Evolutionary conservation across 108 stramenopile genomes (phyloP).

Genomic region (Pseudonitzschia delicatissima): DNA sequence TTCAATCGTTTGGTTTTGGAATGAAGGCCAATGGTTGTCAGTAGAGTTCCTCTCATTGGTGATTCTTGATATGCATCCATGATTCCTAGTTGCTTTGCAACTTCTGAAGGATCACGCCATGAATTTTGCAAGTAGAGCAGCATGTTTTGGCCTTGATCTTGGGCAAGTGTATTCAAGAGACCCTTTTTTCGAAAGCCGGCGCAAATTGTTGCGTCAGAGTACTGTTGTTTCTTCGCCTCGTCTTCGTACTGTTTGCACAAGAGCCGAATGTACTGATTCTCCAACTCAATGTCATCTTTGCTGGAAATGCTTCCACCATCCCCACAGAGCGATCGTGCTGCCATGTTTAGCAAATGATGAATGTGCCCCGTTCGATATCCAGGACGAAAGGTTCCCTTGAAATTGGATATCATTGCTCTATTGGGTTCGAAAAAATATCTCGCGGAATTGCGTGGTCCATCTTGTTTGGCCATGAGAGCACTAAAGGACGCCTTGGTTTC

Average conservation of each 20-base stretch:
- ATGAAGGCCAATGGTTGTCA: neutral
- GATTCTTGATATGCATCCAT: conserved; percentile 10
- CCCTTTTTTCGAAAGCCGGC: neutral
- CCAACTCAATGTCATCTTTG: neutral
- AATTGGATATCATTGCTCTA: neutral
- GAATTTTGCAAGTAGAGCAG: conserved; percentile 19
- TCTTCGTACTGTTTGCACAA: conserved; percentile 9
- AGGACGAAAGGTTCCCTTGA: conserved; percentile 1
- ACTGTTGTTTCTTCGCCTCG: neutral
- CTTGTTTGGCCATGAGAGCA: neutral
- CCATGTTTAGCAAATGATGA: conserved; percentile 8
- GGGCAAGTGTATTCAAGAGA: neutral
- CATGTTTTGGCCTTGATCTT: conserved; percentile 19
- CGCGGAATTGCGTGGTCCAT: neutral
- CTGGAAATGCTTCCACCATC: neutral
- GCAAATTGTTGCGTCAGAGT: neutral
- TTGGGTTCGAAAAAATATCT: neutral
- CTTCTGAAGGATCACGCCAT: conserved; percentile 22
- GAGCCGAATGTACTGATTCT: conserved; percentile 24
- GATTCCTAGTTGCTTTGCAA: conserved; percentile 17
- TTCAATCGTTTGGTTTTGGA: neutral
- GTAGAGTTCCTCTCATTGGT: conserved; percentile 5
- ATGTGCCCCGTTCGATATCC: conserved; percentile 12
- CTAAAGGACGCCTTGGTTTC: neutral
- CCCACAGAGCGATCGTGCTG: conserved; percentile 15